phyloP scores from a whole-genome alignment of 495 filamentous ascomycete genomes.

The Aspergillus sparsus region DNA sequence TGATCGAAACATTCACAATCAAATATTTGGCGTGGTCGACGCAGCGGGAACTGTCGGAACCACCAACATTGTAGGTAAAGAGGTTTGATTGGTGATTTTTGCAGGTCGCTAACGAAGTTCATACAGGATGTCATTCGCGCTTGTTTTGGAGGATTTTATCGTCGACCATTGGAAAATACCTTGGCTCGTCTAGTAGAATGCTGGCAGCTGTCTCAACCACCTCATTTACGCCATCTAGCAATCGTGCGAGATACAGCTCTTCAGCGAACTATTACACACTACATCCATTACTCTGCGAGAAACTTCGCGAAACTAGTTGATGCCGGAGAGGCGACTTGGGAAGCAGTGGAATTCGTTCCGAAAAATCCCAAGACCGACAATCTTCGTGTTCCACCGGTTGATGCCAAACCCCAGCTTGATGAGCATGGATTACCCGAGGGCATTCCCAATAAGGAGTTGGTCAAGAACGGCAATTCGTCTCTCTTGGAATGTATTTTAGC shows the following conservation, averaged over 20 bases:
- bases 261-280: conserved; percentile 53
- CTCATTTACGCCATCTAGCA: conserved; percentile 61
- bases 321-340: conserved; percentile 54
- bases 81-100: background rate
- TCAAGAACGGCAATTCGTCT: conserved; percentile 47
- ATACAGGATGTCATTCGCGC: conserved; percentile 49
- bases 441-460: conserved; percentile 30
- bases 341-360: conserved; percentile 54
- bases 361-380: conserved; percentile 38
- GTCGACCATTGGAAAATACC: conserved; percentile 58
- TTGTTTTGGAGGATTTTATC: conserved; percentile 56
- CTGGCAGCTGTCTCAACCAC: conserved; percentile 63
- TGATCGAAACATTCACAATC: conserved; percentile 52
- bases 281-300: conserved; percentile 57
- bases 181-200: conserved; percentile 57
- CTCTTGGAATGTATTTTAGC: conserved; percentile 45
- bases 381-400: conserved; percentile 34
- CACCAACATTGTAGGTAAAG: conserved; percentile 50
- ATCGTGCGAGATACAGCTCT: conserved; percentile 63
- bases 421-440: conserved; percentile 53
- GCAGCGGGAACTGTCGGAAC: conserved; percentile 52
- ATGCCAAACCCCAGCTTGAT: conserved; percentile 47
- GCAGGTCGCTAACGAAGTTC: conserved; percentile 12
- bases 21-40: conserved; percentile 56
- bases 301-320: conserved; percentile 62